Conservation (phyloP, 2,329 filamentous ascomycete species). For the Rutstroemia sp. region DNA sequence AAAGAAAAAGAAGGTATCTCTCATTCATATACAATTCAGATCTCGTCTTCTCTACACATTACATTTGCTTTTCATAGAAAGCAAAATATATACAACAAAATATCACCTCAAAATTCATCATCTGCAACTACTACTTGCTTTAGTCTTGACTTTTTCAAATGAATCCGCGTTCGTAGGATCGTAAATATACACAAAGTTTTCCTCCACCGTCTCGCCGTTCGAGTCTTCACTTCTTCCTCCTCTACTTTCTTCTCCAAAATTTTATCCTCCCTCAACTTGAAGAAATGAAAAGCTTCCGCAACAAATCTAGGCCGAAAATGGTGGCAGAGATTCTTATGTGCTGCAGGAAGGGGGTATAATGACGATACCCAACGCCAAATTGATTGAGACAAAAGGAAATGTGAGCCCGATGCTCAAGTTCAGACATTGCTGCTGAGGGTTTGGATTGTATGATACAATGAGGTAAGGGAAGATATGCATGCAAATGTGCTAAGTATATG, state of each 20-base stretch:
- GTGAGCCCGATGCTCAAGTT: constrained; percentile 18
- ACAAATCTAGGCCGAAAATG: constrained; percentile 23
- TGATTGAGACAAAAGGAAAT: constrained; percentile 25
- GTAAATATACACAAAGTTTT: constrained; percentile 11
- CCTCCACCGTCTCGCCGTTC: neutral
- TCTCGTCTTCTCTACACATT: neutral
- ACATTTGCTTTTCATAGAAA: neutral
- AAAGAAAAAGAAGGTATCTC: too few species aligned
- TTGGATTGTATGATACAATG: constrained; percentile 22
- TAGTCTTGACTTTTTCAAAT: neutral
- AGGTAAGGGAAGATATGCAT: constrained; percentile 9
- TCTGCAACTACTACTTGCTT: neutral
- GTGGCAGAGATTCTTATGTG: constrained; percentile 20
- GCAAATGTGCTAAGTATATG: constrained; percentile 18
- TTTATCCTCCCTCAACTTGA: neutral
- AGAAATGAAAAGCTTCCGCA: constrained; percentile 23
- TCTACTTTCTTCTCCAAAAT: neutral
- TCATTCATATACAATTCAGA: neutral
- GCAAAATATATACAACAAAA: neutral
- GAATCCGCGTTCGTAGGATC: constrained; percentile 9
- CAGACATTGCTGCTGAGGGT: constrained; percentile 15
- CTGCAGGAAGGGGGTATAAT: constrained; percentile 25
- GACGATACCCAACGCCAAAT: constrained; percentile 26
- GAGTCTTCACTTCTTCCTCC: neutral
- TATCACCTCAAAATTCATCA: constrained; percentile 9